Conservation (phyloP, 2,329 filamentous ascomycete species). For the Colletotrichum scovillei region DNA sequence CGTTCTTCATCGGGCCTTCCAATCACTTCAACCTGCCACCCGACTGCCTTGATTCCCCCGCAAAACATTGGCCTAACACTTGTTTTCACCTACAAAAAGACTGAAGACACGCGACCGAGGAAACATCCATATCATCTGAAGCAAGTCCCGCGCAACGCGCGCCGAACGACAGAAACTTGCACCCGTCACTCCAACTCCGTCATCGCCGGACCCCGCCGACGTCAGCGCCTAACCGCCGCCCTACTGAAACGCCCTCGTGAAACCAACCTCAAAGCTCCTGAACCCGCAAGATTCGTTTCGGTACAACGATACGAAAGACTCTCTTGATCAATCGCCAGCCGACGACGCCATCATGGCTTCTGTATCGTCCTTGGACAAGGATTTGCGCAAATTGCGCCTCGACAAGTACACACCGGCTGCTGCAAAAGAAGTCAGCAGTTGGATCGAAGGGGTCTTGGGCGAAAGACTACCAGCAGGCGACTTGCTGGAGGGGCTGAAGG, state of each 20-base stretch:
- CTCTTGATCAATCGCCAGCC: not conserved
- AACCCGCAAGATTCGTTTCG: not conserved
- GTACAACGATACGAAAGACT: not conserved
- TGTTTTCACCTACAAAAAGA: not conserved
- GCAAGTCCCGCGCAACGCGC: conserved; percentile 24
- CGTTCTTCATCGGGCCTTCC: conserved; percentile 19
- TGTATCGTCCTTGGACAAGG: conserved; percentile 92
- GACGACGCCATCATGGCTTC: conserved; percentile 77
- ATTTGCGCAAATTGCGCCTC: conserved; percentile 92
- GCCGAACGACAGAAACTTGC: not conserved
- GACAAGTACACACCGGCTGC: conserved; percentile 93
- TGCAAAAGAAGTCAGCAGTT: conserved; percentile 83
- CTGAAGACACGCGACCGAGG: not conserved
- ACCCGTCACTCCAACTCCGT: conserved; percentile 11
- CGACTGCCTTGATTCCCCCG: conserved; percentile 10
- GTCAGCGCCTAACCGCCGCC: conserved; percentile 33
- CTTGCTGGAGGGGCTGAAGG: conserved; percentile 86
- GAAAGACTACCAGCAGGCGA: conserved; percentile 79
- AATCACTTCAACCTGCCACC: conserved; percentile 16
- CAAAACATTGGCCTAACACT: conserved; percentile 11
- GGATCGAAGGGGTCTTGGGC: conserved; percentile 87
- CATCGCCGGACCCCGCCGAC: conserved; percentile 32
- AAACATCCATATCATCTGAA: conserved; percentile 8
- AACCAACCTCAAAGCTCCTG: conserved; percentile 14
- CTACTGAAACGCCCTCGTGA: conserved; percentile 31